Percentiles rank a stretch among this genome's conserved stretches.
Conservation (phyloP, 2,329 filamentous ascomycete species). For the Penicillium hordei region DNA sequence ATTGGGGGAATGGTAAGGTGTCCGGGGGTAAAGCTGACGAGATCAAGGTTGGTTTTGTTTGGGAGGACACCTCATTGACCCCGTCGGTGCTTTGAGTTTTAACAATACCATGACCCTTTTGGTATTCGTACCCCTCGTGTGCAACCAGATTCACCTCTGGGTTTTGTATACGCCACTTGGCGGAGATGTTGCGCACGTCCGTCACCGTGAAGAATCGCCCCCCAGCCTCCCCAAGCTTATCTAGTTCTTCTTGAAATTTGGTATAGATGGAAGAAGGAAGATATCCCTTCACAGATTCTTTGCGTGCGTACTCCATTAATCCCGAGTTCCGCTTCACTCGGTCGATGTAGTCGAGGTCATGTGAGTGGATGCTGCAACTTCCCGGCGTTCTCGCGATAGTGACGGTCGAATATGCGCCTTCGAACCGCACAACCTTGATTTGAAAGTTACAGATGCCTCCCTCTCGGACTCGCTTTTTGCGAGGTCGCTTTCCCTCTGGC, state of each 20-base stretch:
- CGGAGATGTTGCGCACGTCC: constrained; percentile 50
- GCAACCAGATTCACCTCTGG: constrained; percentile 44
- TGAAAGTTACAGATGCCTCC: constrained; percentile 50
- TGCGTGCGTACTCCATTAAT: constrained; percentile 48
- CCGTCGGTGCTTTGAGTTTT: constrained; percentile 27
- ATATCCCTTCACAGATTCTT: constrained; percentile 49
- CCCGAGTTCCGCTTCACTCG: constrained; percentile 50
- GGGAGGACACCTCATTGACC: constrained; percentile 9
- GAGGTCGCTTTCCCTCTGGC: constrained; percentile 47
- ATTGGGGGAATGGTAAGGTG: constrained; percentile 47
- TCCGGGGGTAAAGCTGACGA: constrained; percentile 35
- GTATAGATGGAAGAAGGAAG: constrained; percentile 51
- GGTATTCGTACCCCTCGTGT: constrained; percentile 48
- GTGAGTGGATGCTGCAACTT: constrained; percentile 43
- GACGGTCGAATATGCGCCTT: constrained; percentile 45
- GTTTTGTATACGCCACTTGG: constrained; percentile 50
- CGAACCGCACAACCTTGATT: constrained; percentile 48
- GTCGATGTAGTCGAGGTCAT: constrained; percentile 51
- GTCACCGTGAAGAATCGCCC: constrained; percentile 49
- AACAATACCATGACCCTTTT: constrained; percentile 46
- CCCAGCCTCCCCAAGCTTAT: constrained; percentile 46
- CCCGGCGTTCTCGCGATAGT: constrained; percentile 46
- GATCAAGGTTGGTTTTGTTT: constrained; percentile 11
- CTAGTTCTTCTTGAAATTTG: constrained; percentile 48
- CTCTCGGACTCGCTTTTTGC: constrained; percentile 47